Base-by-base conservation (phyloP, 306 rosid species). In the Acacia acuminata region DNA sequence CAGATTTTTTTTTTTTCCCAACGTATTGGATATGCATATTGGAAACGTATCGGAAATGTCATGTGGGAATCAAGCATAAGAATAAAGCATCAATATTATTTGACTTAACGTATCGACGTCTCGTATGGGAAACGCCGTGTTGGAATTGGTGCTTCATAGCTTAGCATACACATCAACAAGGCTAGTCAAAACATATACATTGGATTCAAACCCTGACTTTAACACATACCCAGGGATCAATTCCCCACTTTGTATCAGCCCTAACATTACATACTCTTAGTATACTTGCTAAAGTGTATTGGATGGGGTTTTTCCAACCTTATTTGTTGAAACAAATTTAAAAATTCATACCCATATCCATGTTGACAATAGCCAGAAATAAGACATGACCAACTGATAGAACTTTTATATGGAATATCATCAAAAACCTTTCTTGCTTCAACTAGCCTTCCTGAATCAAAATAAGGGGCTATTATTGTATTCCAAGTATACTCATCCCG, bases 141-240 rank as follows among this genome's bases (percentile, higher is more conserved):
- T n/a, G n/a, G n/a, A n/a, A n/a, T n/a, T n/a, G n/a, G n/a, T n/a
- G n/a, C n/a, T n/a, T n/a, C n/a, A n/a, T n/a, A n/a, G n/a, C n/a
- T n/a, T n/a, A n/a, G n/a, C n/a, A n/a, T 95, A 92, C 96, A 92
- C 91, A 85, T 96, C 98, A 71, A 93, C 94, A 73, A 96, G 94
- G 74, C 93, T 92, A 60, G 94, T 92, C 82, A 89, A 85, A 71
- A 90, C 96, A 82, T 83, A 89, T 34, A 80, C 86, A 84, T 88
- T 87, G 3, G 78, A 81, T 22, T 88, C 92, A 77, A 92, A 89
- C 61, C 87, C 84, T 63, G 78, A 81, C 85, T 90, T 96, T 4
- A 86, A 82, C 42, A 86, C 85, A 87, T 88, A 89, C 20, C 91
- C 92, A 78, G 93, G 99, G 82, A 96, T 82, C 87, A 84, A 82